Conservation (phyloP, 2,329 filamentous ascomycete species). For the Metarhizium album region DNA sequence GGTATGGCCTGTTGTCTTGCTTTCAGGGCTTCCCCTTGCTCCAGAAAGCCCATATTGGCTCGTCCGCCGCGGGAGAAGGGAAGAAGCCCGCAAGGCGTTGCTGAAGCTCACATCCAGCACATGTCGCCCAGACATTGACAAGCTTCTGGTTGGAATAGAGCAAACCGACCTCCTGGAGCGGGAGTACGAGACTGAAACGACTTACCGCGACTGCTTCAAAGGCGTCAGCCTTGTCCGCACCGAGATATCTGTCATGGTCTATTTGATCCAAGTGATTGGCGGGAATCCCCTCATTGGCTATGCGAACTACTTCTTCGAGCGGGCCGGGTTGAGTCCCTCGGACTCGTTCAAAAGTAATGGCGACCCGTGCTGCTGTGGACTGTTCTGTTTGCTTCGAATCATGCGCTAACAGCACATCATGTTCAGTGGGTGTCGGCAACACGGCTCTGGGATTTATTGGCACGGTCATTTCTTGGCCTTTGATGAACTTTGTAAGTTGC, state of each 20-base stretch:
- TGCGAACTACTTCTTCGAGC: slow-evolving; percentile 34
- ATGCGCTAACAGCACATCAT: background rate
- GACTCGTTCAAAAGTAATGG: slow-evolving; percentile 14
- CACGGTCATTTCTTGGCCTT: slow-evolving; percentile 28
- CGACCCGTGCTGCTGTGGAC: background rate
- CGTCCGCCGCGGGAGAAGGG: slow-evolving; percentile 28
- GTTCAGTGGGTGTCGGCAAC: slow-evolving; percentile 22
- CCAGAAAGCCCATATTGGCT: slow-evolving; percentile 42
- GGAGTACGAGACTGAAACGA: slow-evolving; percentile 35
- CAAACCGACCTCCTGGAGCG: slow-evolving; percentile 48
- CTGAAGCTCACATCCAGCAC: slow-evolving; percentile 30
- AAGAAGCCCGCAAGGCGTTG: slow-evolving; percentile 30
- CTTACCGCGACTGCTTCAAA: slow-evolving; percentile 40
- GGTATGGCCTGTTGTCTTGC: slow-evolving; percentile 36
- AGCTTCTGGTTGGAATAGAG: slow-evolving; percentile 42
- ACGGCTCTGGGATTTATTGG: slow-evolving; percentile 31
- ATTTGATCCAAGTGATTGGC: slow-evolving; percentile 53
- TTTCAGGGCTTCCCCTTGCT: slow-evolving; percentile 34
- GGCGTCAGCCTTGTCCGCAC: slow-evolving; percentile 40
- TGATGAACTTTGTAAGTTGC: slow-evolving; percentile 21
- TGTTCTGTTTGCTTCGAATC: background rate
- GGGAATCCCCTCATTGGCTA: slow-evolving; percentile 56
- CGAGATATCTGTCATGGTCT: slow-evolving; percentile 48
- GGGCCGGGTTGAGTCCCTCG: slow-evolving; percentile 17
- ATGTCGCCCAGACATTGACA: slow-evolving; percentile 15